Evolutionary conservation across 495 filamentous ascomycete species (phyloP).

Genomic region (Niebla homalea): DNA sequence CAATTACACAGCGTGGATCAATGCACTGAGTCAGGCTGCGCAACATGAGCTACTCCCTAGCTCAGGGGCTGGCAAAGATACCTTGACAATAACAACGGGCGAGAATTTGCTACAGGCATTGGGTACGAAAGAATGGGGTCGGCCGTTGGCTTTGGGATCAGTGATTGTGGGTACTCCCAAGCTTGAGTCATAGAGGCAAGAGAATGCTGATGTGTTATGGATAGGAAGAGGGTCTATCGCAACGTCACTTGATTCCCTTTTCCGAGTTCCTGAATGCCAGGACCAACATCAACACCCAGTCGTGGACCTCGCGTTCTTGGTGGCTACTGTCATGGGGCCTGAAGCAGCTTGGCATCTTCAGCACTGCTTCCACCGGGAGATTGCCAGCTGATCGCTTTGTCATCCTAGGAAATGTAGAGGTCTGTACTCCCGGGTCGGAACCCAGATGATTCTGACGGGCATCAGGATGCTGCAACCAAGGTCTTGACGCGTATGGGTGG

Average conservation of each 20-base stretch:
- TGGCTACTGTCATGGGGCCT: conserved; percentile 63
- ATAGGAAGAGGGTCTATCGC: conserved; percentile 54
- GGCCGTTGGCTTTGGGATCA: conserved; percentile 66
- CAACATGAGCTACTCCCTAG: conserved; percentile 50
- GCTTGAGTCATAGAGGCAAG: neutral
- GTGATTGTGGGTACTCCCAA: conserved; percentile 45
- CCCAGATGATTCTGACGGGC: conserved; percentile 38
- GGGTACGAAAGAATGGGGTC: conserved; percentile 65
- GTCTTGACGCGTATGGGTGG: conserved; percentile 28
- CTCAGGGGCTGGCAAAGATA: conserved; percentile 23
- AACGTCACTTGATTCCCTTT: conserved; percentile 54
- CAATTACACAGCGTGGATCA: conserved; percentile 74
- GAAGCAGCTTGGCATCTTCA: conserved; percentile 50
- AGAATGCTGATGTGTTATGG: neutral
- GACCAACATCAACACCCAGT: conserved; percentile 46
- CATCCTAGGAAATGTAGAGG: conserved; percentile 40
- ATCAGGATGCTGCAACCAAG: conserved; percentile 31
- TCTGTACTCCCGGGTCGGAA: conserved; percentile 13
- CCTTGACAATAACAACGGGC: conserved; percentile 52
- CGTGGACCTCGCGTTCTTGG: conserved; percentile 40
- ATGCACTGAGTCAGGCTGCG: conserved; percentile 53
- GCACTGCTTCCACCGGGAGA: conserved; percentile 21
- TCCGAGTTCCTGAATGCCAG: conserved; percentile 43
- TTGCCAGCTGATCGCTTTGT: conserved; percentile 26
- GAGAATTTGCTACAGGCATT: conserved; percentile 56